phyloP scores from a whole-genome alignment of 257 asterid genomes.

The Plantago elongata region DNA sequence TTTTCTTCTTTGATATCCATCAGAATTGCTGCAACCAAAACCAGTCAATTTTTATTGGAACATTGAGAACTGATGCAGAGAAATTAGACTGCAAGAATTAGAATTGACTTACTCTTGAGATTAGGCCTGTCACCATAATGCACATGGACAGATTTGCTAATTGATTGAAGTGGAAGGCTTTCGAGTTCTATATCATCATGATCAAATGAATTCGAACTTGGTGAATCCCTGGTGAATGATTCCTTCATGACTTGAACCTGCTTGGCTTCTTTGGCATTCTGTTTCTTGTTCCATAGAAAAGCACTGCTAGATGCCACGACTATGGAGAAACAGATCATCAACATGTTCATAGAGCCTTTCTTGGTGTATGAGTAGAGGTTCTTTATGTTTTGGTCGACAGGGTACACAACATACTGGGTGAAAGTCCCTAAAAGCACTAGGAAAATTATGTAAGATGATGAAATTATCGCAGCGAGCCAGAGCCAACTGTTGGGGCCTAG shows the following conservation, averaged over 20 bases:
- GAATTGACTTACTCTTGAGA: constrained; percentile 53
- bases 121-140: constrained; percentile 81
- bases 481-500: constrained; percentile 84
- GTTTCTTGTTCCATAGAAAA: constrained; percentile 86
- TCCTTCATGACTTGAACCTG: constrained; percentile 51
- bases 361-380: constrained; percentile 50
- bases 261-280: constrained; percentile 46
- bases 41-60: too few species aligned
- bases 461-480: constrained; percentile 83
- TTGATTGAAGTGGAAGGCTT: constrained; percentile 64
- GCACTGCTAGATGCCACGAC: constrained; percentile 47
- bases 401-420: constrained; percentile 70
- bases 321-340: constrained; percentile 57
- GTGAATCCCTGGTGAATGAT: constrained; percentile 19
- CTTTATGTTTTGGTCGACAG: constrained; percentile 61
- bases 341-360: constrained; percentile 54
- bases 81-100: background rate
- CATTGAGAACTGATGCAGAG: background rate
- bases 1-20: constrained; percentile 61
- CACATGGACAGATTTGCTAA: constrained; percentile 45
- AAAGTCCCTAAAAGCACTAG: constrained; percentile 57
- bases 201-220: constrained; percentile 20
- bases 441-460: constrained; percentile 64
- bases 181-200: constrained; percentile 58
- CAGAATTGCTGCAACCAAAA: constrained; percentile 41